These are phyloP conservation scores for Hirsutella thompsonii DNA, from an alignment of 2,329 filamentous ascomycete genomes.

Conservation along the genomic window DNA sequence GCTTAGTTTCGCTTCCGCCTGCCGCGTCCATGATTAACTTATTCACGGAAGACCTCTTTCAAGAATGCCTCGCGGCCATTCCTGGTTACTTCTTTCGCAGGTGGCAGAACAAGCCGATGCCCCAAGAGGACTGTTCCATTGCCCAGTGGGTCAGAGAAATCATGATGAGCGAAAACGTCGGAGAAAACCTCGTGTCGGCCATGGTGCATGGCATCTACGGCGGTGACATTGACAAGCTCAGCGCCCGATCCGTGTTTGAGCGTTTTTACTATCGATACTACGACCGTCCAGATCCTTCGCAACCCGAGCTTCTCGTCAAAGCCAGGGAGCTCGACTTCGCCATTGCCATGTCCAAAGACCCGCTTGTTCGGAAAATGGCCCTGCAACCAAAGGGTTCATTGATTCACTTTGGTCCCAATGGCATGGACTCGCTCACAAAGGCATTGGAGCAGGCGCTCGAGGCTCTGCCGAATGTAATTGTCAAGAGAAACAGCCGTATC, in stretches of 20 bases:
- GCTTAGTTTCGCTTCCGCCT: constrained; percentile 28
- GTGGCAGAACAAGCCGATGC: constrained; percentile 7
- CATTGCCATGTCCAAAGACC: constrained; percentile 13
- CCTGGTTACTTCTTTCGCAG: constrained; percentile 12
- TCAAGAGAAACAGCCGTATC: constrained; percentile 38
- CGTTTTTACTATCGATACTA: constrained; percentile 18
- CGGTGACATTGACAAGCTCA: constrained; percentile 73
- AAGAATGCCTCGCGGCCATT: constrained; percentile 14
- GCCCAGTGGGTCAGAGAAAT: constrained; percentile 21
- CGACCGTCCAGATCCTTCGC: constrained; percentile 7
- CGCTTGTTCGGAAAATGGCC: constrained; percentile 17
- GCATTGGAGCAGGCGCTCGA: constrained; percentile 38
- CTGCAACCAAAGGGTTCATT: constrained; percentile 16
- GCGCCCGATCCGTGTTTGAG: constrained; percentile 46
- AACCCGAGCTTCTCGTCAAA: constrained; percentile 30
- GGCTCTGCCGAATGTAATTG: constrained; percentile 42
- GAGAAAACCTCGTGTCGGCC: constrained; percentile 65
- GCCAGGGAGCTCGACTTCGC: constrained; percentile 16
- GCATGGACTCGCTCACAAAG: constrained; percentile 49
- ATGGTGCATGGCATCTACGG: constrained; percentile 83
- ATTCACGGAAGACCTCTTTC: constrained; percentile 19
- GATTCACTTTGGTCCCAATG: constrained; percentile 30
- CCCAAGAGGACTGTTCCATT: constrained; percentile 19
- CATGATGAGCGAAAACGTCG: constrained; percentile 24
- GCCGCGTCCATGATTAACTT: constrained; percentile 11